A percentile compares a stretch with the other conserved stretches of the same genome.
Conservation (phyloP, 148 eudicot genomes). For the Heliamphora exappendiculata region DNA sequence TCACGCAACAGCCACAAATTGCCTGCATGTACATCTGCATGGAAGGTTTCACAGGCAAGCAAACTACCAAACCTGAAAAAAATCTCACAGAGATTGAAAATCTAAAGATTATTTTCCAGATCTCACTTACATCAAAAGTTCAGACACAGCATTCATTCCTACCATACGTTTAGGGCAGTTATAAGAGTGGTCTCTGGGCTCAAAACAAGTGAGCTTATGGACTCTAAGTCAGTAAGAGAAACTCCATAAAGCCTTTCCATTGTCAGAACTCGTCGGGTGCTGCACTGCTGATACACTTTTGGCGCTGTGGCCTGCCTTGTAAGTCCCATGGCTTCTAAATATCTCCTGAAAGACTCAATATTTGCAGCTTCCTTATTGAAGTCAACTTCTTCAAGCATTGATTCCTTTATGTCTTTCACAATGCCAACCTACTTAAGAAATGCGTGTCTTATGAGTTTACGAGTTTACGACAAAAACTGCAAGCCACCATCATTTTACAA, state of each 20-base stretch:
- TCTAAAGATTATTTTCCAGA: not conserved
- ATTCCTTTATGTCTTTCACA: constrained; percentile 83
- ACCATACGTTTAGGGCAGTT: constrained; percentile 98
- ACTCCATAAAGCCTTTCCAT: constrained; percentile 99
- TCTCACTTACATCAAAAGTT: constrained; percentile 2
- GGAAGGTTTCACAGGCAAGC: constrained; percentile 91
- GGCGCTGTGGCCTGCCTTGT: constrained; percentile 92
- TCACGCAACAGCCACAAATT: constrained; percentile 92
- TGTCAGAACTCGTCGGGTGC: constrained; percentile 69
- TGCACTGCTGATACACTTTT: constrained; percentile 68
- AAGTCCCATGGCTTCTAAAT: constrained; percentile 76
- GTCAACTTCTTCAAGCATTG: constrained; percentile 99
- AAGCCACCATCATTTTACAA: not conserved
- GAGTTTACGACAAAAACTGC: not conserved
- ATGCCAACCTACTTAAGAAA: constrained; percentile 65
- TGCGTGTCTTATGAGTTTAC: too few species aligned
- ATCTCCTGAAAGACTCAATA: constrained; percentile 78
- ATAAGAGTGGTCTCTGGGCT: constrained; percentile 86
- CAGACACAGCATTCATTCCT: constrained; percentile 19
- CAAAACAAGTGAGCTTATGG: constrained; percentile 83
- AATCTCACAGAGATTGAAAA: not conserved
- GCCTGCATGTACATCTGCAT: constrained; percentile 99
- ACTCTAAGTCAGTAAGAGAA: constrained; percentile 93
- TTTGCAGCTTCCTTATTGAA: constrained; percentile 86
- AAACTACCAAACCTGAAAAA: constrained; percentile 91